Conservation (phyloP, 345 rosid genomes). For the Brassica incana region DNA sequence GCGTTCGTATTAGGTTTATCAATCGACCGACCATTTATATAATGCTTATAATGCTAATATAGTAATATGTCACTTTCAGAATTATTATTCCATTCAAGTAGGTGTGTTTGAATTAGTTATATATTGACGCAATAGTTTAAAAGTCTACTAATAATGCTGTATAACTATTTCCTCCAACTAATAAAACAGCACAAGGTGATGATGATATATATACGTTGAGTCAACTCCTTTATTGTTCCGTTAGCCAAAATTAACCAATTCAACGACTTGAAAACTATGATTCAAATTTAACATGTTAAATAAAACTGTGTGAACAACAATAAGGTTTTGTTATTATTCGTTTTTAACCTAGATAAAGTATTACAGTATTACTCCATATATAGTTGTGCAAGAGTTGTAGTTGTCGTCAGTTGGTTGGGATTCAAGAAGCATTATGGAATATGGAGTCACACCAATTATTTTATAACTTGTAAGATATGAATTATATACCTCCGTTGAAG, state of each 20-base stretch:
- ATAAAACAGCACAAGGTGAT: background rate
- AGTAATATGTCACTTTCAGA: slow-evolving; percentile 22
- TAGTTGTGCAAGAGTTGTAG: slow-evolving; percentile 7
- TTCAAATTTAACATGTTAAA: background rate
- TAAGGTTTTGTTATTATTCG: slow-evolving; percentile 16
- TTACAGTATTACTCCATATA: background rate
- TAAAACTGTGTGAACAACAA: background rate
- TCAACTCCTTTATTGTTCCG: background rate
- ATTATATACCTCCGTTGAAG: slow-evolving; percentile 14
- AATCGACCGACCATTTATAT: slow-evolving; percentile 16
- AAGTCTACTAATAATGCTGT: background rate
- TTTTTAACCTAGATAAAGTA: background rate
- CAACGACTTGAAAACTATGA: slow-evolving; percentile 4
- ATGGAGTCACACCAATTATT: slow-evolving; percentile 23
- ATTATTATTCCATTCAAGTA: slow-evolving; percentile 33
- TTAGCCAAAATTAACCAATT: background rate
- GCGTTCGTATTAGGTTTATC: slow-evolving; percentile 31
- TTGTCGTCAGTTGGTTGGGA: slow-evolving; percentile 8
- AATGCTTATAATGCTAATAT: slow-evolving; percentile 6
- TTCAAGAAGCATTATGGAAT: slow-evolving; percentile 16
- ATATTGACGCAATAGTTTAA: background rate
- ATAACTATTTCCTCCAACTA: background rate
- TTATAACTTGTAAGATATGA: background rate
- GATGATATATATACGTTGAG: background rate
- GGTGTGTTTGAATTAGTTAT: slow-evolving; percentile 12